A percentile compares a stretch with the other conserved stretches of the same genome.
Conservation (phyloP, 1,284 basidiomycete species). For the Irpex sp. region DNA sequence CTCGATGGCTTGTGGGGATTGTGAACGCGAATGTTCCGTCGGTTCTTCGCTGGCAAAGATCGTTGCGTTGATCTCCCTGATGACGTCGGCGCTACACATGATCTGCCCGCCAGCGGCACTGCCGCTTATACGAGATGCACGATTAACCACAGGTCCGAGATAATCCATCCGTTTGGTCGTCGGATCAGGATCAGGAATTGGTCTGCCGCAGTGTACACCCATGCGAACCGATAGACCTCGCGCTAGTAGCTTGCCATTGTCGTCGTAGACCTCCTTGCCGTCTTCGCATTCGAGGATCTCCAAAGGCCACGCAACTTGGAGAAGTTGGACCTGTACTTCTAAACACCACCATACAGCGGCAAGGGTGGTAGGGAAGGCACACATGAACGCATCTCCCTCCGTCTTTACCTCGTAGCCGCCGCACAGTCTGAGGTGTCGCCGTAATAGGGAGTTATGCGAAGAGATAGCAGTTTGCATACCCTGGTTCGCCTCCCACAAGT, state of each 20-base stretch:
- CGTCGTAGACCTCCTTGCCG: constrained; percentile 79
- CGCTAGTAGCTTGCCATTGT: constrained; percentile 70
- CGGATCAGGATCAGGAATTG: constrained; percentile 91
- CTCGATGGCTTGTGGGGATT: constrained; percentile 59
- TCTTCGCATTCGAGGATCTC: constrained; percentile 95
- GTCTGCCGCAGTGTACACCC: constrained; percentile 94
- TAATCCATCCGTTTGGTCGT: constrained; percentile 98
- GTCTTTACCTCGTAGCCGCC: constrained; percentile 99
- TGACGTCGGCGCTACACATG: constrained; percentile 87
- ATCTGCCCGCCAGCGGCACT: constrained; percentile 93
- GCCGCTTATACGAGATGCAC: constrained; percentile 81
- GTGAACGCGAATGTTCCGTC: constrained; percentile 54
- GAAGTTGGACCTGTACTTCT: constrained; percentile 82
- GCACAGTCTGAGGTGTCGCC: constrained; percentile 85
- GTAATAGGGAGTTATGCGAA: constrained; percentile 86
- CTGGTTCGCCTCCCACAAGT: constrained; percentile 95
- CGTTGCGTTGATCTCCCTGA: constrained; percentile 76
- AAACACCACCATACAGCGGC: constrained; percentile 92
- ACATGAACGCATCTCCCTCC: constrained; percentile 99
- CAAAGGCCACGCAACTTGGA: constrained; percentile 89
- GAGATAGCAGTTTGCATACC: constrained; percentile 97
- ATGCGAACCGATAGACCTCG: constrained; percentile 94
- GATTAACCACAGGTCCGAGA: constrained; percentile 92
- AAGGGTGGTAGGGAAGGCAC: constrained; percentile 89
- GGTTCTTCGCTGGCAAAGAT: constrained; percentile 52